Evolutionary conservation across 2,329 filamentous ascomycete genomes (phyloP).

Genomic region (Colletotrichum truncatum): DNA sequence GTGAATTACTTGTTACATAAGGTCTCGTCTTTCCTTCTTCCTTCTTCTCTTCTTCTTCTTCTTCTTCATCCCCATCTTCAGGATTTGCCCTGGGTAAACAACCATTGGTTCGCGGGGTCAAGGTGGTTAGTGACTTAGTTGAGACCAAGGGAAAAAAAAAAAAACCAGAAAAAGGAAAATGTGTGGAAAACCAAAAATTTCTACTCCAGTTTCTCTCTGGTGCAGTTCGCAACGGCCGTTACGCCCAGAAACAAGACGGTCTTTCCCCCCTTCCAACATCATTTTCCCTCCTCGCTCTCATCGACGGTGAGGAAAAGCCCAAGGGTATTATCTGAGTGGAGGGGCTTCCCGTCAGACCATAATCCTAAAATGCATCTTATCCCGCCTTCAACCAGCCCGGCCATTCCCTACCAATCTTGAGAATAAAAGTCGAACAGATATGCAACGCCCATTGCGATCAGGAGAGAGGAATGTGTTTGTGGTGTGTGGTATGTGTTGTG

Average conservation of each 20-base stretch:
- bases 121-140: conserved; percentile 17
- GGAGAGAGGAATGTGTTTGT: conserved; percentile 9
- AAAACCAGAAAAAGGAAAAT: conserved; percentile 15
- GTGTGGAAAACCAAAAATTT: conserved; percentile 21
- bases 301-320: background rate
- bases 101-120: conserved; percentile 14
- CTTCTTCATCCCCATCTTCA: background rate
- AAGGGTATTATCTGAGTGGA: background rate
- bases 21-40: conserved; percentile 20
- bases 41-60: conserved; percentile 12
- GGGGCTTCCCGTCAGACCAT: conserved; percentile 14
- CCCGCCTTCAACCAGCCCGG: conserved; percentile 23
- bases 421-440: conserved; percentile 24
- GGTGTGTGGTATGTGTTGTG: conserved; percentile 1
- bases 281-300: background rate
- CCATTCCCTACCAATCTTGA: conserved; percentile 30
- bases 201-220: conserved; percentile 15
- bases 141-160: conserved; percentile 7
- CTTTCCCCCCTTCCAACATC: background rate
- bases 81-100: conserved; percentile 13
- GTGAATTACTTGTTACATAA: conserved; percentile 30
- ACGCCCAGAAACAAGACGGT: conserved; percentile 28
- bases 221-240: conserved; percentile 24
- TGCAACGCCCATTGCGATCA: conserved; percentile 28
- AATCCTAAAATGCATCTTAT: conserved; percentile 30